Base-by-base conservation (phyloP, 2,329 filamentous ascomycete genomes). In the Epicoccum nigrum region DNA sequence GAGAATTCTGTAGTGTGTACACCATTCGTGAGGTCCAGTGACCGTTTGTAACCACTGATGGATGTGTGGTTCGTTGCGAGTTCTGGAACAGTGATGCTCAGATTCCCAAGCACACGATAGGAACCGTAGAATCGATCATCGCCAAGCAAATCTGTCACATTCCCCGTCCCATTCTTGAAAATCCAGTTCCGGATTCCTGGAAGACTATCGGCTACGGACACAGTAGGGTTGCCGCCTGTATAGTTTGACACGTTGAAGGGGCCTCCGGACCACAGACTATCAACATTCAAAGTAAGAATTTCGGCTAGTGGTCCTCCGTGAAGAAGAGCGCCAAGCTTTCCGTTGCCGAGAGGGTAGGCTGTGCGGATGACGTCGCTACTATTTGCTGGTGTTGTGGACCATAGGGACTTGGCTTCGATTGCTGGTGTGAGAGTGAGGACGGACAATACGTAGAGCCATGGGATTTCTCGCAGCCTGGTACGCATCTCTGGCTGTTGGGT, bases 241-340 rank as follows among this genome's bases (percentile, higher is more conserved):
- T 82, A 81, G 46, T 68, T 72, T 15, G 63, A 62, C 31, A 62
- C 66, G 46, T 79, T 71, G 48, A 82, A 82, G 0, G 79, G 79
- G 0, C 80, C 80, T 2, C 78, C 79, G 2, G 75, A 76, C 80
- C 79, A 82, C 1, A 82, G 56, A 2, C 71, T 77, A 49, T 83
- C 80, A 15, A 79, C 56, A 41, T 82, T 82, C 30, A 82, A 47
- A 16, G 69, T 73, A 4, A 81, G 44, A 19, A 71, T 74, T 40
- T 81, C 79, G 1, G 64, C 55, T 2, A 75, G 75, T 0, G 78
- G 71, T 13, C 66, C 54, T 0, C 79, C 79, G 46, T 77, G 77
- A 0, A 77, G 71, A 23, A 81, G 73, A 2, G 72, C 76, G 71
- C 74, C 78, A 15, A 81, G 64, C 37, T 71, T 74, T 1, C 78